Evolutionary conservation across 2,329 filamentous ascomycete species (phyloP).

Genomic region (Domatiomyces catenatus): DNA sequence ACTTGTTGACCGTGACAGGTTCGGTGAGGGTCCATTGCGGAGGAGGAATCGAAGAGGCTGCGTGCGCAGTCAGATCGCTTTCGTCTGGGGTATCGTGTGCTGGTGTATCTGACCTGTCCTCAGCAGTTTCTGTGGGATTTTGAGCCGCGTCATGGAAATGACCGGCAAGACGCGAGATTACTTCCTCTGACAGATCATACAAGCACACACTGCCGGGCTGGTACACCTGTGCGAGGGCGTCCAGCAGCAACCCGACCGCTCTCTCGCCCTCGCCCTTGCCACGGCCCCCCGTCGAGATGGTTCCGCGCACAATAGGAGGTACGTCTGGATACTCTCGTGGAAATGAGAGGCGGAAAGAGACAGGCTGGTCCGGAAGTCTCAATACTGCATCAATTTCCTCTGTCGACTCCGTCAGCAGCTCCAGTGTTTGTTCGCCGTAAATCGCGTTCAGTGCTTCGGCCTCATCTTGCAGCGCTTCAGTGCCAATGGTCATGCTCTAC

Average conservation of each 20-base stretch:
- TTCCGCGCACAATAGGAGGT: slow-evolving; percentile 59
- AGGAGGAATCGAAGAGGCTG: slow-evolving; percentile 25
- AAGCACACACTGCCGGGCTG: slow-evolving; percentile 64
- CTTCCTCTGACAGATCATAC: slow-evolving; percentile 73
- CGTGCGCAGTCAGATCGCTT: slow-evolving; percentile 11
- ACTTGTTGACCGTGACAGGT: slow-evolving; percentile 64
- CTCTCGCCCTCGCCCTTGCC: slow-evolving; percentile 57
- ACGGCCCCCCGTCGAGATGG: slow-evolving; percentile 57
- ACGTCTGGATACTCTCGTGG: slow-evolving; percentile 57
- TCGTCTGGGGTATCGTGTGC: neutral
- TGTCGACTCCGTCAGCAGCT: slow-evolving; percentile 4
- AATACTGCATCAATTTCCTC: slow-evolving; percentile 41
- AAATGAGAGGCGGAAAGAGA: slow-evolving; percentile 48
- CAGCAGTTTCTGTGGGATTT: slow-evolving; percentile 10
- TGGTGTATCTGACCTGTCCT: slow-evolving; percentile 14
- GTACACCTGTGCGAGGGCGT: slow-evolving; percentile 53
- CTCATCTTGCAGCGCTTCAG: slow-evolving; percentile 32
- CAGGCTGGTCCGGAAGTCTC: slow-evolving; percentile 45
- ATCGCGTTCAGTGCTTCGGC: slow-evolving; percentile 37
- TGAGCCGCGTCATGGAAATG: slow-evolving; percentile 10
- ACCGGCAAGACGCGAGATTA: slow-evolving; percentile 27
- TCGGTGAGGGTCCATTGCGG: slow-evolving; percentile 61
- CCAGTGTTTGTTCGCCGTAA: slow-evolving; percentile 37
- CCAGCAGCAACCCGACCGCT: slow-evolving; percentile 53
- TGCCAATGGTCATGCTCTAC: slow-evolving; percentile 1